Percentiles rank a stretch among this genome's conserved stretches.
phyloP scores from a whole-genome alignment of 495 filamentous ascomycete genomes.

The Hyaloscypha hepaticicola region DNA sequence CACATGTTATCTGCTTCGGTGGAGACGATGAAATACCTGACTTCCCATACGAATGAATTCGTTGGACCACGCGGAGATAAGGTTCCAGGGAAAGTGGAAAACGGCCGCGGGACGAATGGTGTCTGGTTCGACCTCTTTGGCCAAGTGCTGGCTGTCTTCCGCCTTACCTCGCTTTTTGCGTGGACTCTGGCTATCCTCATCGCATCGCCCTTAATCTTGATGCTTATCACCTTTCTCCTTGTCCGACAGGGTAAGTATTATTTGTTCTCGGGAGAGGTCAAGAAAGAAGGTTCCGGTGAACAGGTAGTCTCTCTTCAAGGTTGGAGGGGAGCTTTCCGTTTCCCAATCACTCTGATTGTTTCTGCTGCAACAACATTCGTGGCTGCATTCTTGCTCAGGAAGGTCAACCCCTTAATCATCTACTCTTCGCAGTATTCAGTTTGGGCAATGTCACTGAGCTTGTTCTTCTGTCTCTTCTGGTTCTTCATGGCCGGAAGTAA shows the following conservation, averaged over 20 bases:
- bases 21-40: slow-evolving; percentile 66
- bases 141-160: slow-evolving; percentile 72
- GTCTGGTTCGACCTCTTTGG: slow-evolving; percentile 98
- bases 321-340: slow-evolving; percentile 78
- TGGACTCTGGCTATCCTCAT: slow-evolving; percentile 81
- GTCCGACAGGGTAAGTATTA: slow-evolving; percentile 73
- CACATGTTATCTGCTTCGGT: slow-evolving; percentile 89
- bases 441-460: slow-evolving; percentile 75
- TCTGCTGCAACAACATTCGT: slow-evolving; percentile 70
- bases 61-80: slow-evolving; percentile 56
- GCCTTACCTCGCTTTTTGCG: slow-evolving; percentile 79
- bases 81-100: slow-evolving; percentile 56
- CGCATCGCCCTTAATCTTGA: slow-evolving; percentile 68
- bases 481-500: slow-evolving; percentile 79
- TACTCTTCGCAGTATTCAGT: slow-evolving; percentile 86
- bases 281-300: slow-evolving; percentile 55
- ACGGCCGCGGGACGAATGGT: slow-evolving; percentile 64
- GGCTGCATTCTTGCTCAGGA: slow-evolving; percentile 71
- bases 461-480: slow-evolving; percentile 82
- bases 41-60: slow-evolving; percentile 68
- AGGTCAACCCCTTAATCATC: slow-evolving; percentile 82
- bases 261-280: slow-evolving; percentile 64
- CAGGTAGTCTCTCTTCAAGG: slow-evolving; percentile 69
- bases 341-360: slow-evolving; percentile 71
- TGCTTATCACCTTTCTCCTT: slow-evolving; percentile 65